phyloP scores from a whole-genome alignment of 2,329 filamentous ascomycete genomes.

The Trichoderma sp. region DNA sequence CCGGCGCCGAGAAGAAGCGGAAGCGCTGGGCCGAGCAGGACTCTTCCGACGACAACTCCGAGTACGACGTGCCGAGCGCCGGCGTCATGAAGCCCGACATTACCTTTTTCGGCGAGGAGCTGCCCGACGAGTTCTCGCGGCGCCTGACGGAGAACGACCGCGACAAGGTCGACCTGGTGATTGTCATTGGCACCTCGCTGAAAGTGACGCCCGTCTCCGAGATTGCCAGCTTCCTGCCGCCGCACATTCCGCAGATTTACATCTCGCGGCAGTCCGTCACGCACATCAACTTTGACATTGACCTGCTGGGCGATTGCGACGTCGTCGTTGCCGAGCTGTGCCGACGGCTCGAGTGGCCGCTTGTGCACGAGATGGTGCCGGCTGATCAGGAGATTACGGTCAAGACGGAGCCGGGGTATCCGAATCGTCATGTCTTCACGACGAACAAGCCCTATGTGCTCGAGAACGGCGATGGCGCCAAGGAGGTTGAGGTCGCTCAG shows the following conservation, averaged over 20 bases:
- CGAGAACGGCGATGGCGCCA: not conserved
- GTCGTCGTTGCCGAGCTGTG: slow-evolving; percentile 86
- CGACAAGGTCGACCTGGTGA: slow-evolving; percentile 79
- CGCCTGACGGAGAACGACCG: slow-evolving; percentile 82
- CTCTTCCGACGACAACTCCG: slow-evolving; percentile 49
- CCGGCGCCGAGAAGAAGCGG: slow-evolving; percentile 47
- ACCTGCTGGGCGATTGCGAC: slow-evolving; percentile 94
- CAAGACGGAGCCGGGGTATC: slow-evolving; percentile 40
- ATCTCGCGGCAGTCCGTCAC: slow-evolving; percentile 81
- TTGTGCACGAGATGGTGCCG: slow-evolving; percentile 84
- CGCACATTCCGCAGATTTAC: slow-evolving; percentile 85
- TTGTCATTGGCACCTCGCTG: slow-evolving; percentile 94
- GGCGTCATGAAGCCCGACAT: slow-evolving; percentile 97
- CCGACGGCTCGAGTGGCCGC: slow-evolving; percentile 75
- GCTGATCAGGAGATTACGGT: slow-evolving; percentile 63
- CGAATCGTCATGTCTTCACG: slow-evolving; percentile 45
- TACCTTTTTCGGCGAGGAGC: slow-evolving; percentile 92
- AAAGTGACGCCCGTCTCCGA: slow-evolving; percentile 96
- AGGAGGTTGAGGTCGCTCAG: not conserved
- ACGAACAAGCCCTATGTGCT: slow-evolving; percentile 28
- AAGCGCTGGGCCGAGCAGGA: slow-evolving; percentile 43
- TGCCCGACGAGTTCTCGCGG: slow-evolving; percentile 80
- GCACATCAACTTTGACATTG: slow-evolving; percentile 95
- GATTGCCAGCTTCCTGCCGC: slow-evolving; percentile 77
- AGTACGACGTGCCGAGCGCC: slow-evolving; percentile 61